A percentile compares a stretch with the other conserved stretches of the same genome.
Evolutionary conservation across 495 filamentous ascomycete genomes (phyloP).

Genomic region (Aspergillus funiculosus): DNA sequence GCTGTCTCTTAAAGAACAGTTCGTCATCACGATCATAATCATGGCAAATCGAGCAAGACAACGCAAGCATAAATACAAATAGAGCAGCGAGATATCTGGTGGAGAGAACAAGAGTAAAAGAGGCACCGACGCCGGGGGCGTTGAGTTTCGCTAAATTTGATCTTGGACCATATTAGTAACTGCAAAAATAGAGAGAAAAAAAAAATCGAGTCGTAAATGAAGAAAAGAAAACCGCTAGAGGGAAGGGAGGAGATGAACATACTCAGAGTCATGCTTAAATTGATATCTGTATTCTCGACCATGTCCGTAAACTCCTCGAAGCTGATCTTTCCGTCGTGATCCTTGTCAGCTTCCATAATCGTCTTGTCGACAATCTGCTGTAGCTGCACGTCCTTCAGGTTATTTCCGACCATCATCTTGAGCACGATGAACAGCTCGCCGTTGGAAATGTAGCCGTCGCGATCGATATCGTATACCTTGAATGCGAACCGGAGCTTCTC

Average conservation of each 20-base stretch:
- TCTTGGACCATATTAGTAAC: too few species aligned
- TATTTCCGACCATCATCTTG: slow-evolving; percentile 99
- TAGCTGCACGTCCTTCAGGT: slow-evolving; percentile 97
- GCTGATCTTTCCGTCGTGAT: slow-evolving; percentile 95
- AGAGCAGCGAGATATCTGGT: too few species aligned
- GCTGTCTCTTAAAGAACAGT: too few species aligned
- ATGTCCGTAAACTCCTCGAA: slow-evolving; percentile 99
- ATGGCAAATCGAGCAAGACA: too few species aligned
- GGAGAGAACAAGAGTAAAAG: too few species aligned
- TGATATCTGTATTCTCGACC: slow-evolving; percentile 97
- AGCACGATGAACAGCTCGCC: slow-evolving; percentile 98
- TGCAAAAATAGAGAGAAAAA: too few species aligned
- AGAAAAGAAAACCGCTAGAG: background rate
- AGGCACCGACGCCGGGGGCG: too few species aligned
- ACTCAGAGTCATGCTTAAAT: slow-evolving; percentile 97
- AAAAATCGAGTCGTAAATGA: background rate
- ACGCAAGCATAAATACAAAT: too few species aligned
- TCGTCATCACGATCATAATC: too few species aligned
- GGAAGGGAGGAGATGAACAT: slow-evolving; percentile 15
- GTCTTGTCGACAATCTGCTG: slow-evolving; percentile 97
- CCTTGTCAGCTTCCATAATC: slow-evolving; percentile 98
- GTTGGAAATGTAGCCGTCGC: slow-evolving; percentile 98
- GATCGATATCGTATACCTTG: slow-evolving; percentile 99
- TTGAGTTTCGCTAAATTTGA: too few species aligned
- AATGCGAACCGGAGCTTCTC: slow-evolving; percentile 98